Evolutionary conservation across 2,329 filamentous ascomycete species (phyloP), one percentile per base, ranked within the genome.

Genomic region (Ceratocystiopsis sp.): DNA sequence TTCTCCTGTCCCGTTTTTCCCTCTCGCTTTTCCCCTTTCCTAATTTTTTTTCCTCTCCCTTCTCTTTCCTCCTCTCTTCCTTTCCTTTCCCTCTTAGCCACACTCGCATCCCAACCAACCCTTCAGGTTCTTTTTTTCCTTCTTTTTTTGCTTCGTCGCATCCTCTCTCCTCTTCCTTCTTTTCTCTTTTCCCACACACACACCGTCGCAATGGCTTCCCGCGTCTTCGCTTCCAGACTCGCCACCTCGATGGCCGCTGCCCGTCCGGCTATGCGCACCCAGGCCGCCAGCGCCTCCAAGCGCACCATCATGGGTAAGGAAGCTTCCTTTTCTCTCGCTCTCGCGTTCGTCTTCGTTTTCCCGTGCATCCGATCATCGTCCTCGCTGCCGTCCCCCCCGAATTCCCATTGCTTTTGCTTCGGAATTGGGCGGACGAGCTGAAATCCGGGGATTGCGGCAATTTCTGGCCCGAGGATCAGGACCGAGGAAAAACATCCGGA

Each of bases 141-240:
- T 52, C 50, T 43, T 49, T 50, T 50, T 49, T 51, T 49, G 38
- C 43, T 45, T 48, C 50, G 46, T 48, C 48, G 46, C 48, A 47
- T 46, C 46, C 45, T 43, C 45, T 43, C 45, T 42, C 45, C 46
- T 46, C 45, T 40, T 44, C 15, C 33, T 48, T 63, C 62, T 64
- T 61, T 60, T 58, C 21, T 35, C 60, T 61, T 60, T 67, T 64
- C 43, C 40, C 36, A 34, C 41, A 46, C 46, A 48, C 69, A 70
- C 67, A 64, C 69, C 69, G 67, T 77, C 73, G 75, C 73, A 84
- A 86, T 86, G 81, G 78, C 80, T 65, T 73, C 76, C 65, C 80
- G 81, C 69, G 73, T 84, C 65, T 72, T 84, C 68, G 76, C 80
- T 63, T 78, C 79, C 60, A 77, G 81, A 66, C 73, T 85, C 71